These are phyloP conservation scores for Nemania diffusa DNA, from an alignment of 2,329 filamentous ascomycete genomes.

Conservation along the genomic window DNA sequence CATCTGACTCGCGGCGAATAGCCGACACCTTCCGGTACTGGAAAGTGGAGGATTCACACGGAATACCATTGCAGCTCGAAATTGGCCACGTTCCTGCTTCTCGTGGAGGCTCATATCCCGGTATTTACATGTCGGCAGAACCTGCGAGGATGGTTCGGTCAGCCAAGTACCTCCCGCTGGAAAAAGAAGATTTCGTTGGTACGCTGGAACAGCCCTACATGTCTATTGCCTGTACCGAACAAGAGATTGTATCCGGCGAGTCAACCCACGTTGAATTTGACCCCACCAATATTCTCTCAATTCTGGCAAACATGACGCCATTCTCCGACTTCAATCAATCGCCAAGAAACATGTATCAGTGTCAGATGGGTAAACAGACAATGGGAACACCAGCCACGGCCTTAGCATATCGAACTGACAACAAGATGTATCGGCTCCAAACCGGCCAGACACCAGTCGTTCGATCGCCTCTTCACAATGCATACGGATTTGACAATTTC, in stretches of 20 bases:
- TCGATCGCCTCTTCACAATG: slow-evolving; percentile 90
- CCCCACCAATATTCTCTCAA: slow-evolving; percentile 96
- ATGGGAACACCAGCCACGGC: slow-evolving; percentile 97
- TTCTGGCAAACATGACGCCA: slow-evolving; percentile 97
- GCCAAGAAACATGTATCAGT: slow-evolving; percentile 98
- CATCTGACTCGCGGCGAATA: slow-evolving; percentile 82
- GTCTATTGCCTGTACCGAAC: slow-evolving; percentile 92
- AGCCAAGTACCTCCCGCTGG: slow-evolving; percentile 89
- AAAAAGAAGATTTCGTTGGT: slow-evolving; percentile 87
- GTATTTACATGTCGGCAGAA: slow-evolving; percentile 91
- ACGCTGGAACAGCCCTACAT: slow-evolving; percentile 98
- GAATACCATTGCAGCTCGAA: slow-evolving; percentile 85
- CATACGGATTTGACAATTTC: slow-evolving; percentile 97
- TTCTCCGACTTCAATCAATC: slow-evolving; percentile 99
- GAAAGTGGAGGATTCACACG: slow-evolving; percentile 90
- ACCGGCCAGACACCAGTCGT: slow-evolving; percentile 97
- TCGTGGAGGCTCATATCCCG: slow-evolving; percentile 92
- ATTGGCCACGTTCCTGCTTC: slow-evolving; percentile 92
- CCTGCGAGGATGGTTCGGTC: slow-evolving; percentile 88
- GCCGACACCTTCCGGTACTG: slow-evolving; percentile 90
- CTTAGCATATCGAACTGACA: slow-evolving; percentile 88
- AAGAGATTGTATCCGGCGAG: slow-evolving; percentile 86
- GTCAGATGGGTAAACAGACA: slow-evolving; percentile 99
- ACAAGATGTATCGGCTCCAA: slow-evolving; percentile 95
- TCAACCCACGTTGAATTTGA: slow-evolving; percentile 94